A percentile compares a stretch with the other conserved stretches of the same genome.
Conservation (phyloP, 2,329 filamentous ascomycete genomes). For the Ilyonectria mors-panacis region DNA sequence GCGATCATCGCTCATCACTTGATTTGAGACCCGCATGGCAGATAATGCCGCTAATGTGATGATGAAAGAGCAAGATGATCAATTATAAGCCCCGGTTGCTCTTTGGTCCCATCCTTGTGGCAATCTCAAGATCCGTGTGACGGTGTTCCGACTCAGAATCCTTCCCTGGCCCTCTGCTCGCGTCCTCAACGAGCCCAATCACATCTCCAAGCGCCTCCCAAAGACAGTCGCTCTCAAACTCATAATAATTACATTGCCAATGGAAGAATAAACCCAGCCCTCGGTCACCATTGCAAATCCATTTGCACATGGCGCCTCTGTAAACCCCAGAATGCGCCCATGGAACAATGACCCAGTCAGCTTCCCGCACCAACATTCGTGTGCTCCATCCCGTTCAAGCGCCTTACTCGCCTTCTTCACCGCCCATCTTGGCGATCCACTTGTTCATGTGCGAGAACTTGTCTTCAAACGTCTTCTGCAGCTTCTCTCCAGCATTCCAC, state of each 20-base stretch:
- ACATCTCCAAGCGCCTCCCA: background rate
- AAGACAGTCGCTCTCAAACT: background rate
- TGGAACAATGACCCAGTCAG: background rate
- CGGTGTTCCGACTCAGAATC: background rate
- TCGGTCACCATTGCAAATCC: background rate
- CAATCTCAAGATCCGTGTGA: background rate
- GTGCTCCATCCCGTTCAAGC: background rate
- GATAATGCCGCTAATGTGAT: background rate
- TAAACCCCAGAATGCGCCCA: background rate
- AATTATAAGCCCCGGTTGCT: background rate
- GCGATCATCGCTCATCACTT: background rate
- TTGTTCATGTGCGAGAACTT: slow-evolving; percentile 73
- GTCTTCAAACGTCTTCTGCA: slow-evolving; percentile 72
- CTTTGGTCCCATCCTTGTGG: background rate
- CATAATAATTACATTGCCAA: background rate
- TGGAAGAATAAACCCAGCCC: background rate
- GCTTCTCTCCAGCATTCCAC: slow-evolving; percentile 68
- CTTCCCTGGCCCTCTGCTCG: background rate
- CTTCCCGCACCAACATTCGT: background rate
- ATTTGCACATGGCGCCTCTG: background rate
- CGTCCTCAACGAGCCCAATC: background rate
- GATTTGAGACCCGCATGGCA: slow-evolving; percentile 3
- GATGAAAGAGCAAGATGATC: background rate
- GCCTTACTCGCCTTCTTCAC: slow-evolving; percentile 52
- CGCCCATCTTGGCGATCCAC: slow-evolving; percentile 69